Evolutionary conservation across 106 monocot species (phyloP).

Genomic region (Cymbidium sinense): DNA sequence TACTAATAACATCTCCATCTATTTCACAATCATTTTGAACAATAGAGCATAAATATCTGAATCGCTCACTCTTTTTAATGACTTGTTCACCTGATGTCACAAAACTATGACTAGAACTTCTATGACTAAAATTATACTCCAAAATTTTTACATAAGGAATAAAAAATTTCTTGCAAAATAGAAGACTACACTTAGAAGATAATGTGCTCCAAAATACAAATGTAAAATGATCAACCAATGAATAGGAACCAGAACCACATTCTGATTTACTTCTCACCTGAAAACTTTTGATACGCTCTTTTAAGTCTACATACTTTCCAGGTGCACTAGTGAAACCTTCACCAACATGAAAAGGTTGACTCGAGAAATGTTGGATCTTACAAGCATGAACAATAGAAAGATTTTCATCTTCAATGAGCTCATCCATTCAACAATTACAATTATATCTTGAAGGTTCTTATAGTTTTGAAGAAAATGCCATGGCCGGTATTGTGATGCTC

Average conservation of each 20-base stretch:
- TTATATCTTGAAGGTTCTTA: conserved; percentile 84
- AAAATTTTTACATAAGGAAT: neutral
- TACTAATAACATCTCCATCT: too few relatives aligned
- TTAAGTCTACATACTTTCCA: conserved; percentile 73
- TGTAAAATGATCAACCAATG: neutral
- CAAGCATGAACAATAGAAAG: conserved; percentile 71
- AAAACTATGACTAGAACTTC: too few relatives aligned
- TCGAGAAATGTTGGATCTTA: conserved; percentile 65
- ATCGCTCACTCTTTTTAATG: too few relatives aligned
- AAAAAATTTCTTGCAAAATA: neutral
- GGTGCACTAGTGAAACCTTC: conserved; percentile 78
- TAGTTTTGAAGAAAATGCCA: conserved; percentile 83
- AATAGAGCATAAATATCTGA: too few relatives aligned
- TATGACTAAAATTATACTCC: too few relatives aligned
- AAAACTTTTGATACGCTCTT: conserved; percentile 67
- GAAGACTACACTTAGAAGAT: neutral
- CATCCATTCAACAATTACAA: conserved; percentile 85
- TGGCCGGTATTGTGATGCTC: conserved; percentile 78
- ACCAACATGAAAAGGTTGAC: conserved; percentile 78
- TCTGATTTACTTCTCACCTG: conserved; percentile 29
- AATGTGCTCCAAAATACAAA: neutral
- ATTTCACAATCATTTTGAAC: too few relatives aligned
- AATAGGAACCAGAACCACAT: neutral
- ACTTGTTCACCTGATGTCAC: too few relatives aligned
- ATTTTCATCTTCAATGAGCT: conserved; percentile 82